Evolutionary conservation across 306 rosid species (phyloP).

Genomic region (Phaseolus lunatus): DNA sequence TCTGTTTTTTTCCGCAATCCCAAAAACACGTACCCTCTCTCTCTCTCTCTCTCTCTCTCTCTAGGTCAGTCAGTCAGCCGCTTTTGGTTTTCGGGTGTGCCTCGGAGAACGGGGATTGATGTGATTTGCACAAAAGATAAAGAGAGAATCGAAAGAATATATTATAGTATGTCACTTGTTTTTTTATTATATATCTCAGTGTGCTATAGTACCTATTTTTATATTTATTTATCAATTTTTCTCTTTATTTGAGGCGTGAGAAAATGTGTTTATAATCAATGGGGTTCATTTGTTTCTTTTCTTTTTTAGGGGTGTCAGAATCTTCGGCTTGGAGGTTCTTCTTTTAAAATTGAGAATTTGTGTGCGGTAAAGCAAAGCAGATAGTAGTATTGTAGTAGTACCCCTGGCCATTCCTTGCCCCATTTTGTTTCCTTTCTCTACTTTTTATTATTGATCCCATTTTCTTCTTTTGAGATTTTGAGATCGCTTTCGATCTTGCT

Average conservation of each 20-base stretch:
- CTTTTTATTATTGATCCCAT: constrained; percentile 57
- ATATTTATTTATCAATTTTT: neutral
- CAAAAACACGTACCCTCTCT: constrained; percentile 31
- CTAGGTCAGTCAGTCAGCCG: constrained; percentile 26
- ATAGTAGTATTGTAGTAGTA: constrained; percentile 12
- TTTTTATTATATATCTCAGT: neutral
- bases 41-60: constrained; percentile 7
- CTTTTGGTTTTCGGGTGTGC: constrained; percentile 45
- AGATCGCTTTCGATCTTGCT: constrained; percentile 61
- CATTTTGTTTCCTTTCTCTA: constrained; percentile 49
- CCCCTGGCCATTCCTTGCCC: constrained; percentile 53
- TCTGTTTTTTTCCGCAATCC: constrained; percentile 37
- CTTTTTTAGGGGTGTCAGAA: constrained; percentile 48
- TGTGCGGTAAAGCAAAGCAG: constrained; percentile 57
- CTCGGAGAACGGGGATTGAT: constrained; percentile 45
- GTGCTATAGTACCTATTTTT: neutral
- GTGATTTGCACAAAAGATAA: constrained; percentile 55
- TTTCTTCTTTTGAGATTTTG: constrained; percentile 38
- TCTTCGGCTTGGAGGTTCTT: constrained; percentile 46
- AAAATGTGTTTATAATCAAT: neutral
- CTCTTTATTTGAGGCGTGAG: neutral
- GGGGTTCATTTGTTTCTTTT: too few species aligned
- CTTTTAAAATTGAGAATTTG: constrained; percentile 36
- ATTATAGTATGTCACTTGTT: neutral
- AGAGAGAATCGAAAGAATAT: constrained; percentile 30